Percentiles rank a stretch among this genome's conserved stretches.
These are phyloP conservation scores for Lotus japonicus DNA, from an alignment of 306 rosid genomes.

Conservation along the genomic window DNA sequence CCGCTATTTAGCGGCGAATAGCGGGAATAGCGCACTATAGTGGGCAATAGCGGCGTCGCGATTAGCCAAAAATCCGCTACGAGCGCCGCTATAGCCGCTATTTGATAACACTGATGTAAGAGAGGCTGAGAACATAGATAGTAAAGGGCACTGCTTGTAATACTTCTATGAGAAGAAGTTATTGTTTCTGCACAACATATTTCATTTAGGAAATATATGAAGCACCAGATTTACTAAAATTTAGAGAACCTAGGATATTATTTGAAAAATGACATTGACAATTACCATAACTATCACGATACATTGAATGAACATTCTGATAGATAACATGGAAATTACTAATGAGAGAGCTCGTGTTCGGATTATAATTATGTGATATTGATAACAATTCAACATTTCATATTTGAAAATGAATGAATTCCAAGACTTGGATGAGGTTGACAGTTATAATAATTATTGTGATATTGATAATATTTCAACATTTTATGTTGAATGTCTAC, in stretches of 20 bases:
- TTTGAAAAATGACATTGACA: not conserved
- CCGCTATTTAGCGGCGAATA: too few species aligned
- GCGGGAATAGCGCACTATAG: too few species aligned
- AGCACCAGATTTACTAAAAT: not conserved
- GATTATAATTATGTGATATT: too few species aligned
- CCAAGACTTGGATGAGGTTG: too few species aligned
- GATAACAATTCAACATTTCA: too few species aligned
- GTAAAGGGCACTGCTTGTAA: not conserved
- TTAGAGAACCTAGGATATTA: not conserved
- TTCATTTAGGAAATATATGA: not conserved
- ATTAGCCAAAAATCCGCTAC: too few species aligned
- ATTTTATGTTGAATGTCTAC: not conserved
- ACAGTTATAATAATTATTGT: not conserved
- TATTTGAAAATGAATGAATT: too few species aligned
- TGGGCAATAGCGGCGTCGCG: too few species aligned
- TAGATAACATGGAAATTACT: too few species aligned
- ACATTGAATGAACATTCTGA: not conserved
- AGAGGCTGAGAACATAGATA: not conserved
- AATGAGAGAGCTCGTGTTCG: too few species aligned
- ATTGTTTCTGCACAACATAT: not conserved
- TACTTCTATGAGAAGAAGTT: not conserved
- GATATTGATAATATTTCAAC: not conserved
- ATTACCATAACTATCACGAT: not conserved
- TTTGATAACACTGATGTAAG: too few species aligned
- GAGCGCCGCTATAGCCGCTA: too few species aligned